Evolutionary conservation across 2,329 filamentous ascomycete species (phyloP), one percentile per base, ranked within the genome.

Genomic region (Zasmidium citrigriseum): DNA sequence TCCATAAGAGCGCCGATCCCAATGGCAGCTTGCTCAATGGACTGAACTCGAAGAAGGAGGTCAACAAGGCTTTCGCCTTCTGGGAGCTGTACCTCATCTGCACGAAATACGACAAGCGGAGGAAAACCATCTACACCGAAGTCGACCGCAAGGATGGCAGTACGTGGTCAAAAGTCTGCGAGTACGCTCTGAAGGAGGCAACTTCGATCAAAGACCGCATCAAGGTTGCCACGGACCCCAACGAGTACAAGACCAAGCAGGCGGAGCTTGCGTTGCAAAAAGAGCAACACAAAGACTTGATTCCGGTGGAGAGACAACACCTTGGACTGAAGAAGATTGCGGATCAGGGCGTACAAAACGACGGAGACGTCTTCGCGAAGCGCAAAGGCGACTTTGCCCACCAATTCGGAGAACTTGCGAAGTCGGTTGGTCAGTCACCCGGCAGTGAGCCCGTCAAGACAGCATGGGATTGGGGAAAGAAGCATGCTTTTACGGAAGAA

Each of bases 71-170:
- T 0, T 96, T 96, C 73, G 93, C 93, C 16, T 89, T 96, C 74
- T 96, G 93, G 93, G 93, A 98, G 71, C 80, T 97, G 24, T 86
- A 86, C 25, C 82, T 90, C 56, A 96, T 97, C 66, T 87, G 90
- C 38, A 84, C 89, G 57, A 83, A 86, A 54, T 93, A 89, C 62
- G 82, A 87, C 16, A 82, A 86, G n/a, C 86, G 92, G 29, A 85
- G 93, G 53, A 90, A 89, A 73, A 85, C 86, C 20, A 91, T 98
- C 55, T 97, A 90, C 74, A 86, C 87, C 58, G 93, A 98, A 66
- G 90, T 96, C 61, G 91, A 96, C 66, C 89, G 92, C 60, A 85
- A 51, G 44, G 89, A 88, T 46, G 91, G 89, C 0, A 83, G 90
- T 0, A 88, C 90, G 64, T 96, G 91, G 90, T 86, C 86, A 9